phyloP scores from a whole-genome alignment of 1,139 yeast genomes.

The Blastobotrys malaysiensis region DNA sequence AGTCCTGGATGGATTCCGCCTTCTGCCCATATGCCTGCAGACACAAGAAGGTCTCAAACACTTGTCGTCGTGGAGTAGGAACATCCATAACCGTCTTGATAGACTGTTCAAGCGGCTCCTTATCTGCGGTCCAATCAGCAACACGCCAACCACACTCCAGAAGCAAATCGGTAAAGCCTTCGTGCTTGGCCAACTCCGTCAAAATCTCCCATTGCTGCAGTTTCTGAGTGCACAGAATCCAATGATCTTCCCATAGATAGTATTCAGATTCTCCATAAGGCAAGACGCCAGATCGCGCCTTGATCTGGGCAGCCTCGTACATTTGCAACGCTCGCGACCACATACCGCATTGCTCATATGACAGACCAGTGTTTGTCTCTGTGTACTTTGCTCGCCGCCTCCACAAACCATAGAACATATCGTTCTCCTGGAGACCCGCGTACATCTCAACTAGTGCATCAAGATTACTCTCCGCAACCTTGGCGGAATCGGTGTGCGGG shows the following conservation, averaged over 20 bases:
- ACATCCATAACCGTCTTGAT: constrained; percentile 97
- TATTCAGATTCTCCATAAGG: constrained; percentile 97
- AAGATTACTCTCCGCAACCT: constrained; percentile 77
- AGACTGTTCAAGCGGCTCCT: constrained; percentile 90
- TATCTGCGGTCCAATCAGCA: constrained; percentile 96
- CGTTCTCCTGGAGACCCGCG: constrained; percentile 85
- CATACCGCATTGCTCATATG: constrained; percentile 90
- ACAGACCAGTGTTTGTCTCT: constrained; percentile 87
- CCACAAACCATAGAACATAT: constrained; percentile 97
- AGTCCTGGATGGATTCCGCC: constrained; percentile 68
- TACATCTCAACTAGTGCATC: constrained; percentile 90
- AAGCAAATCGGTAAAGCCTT: constrained; percentile 89
- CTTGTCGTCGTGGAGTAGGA: constrained; percentile 94
- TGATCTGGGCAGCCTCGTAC: constrained; percentile 96
- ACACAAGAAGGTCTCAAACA: constrained; percentile 88
- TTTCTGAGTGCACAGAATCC: constrained; percentile 96
- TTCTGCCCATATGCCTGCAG: constrained; percentile 92
- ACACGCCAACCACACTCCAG: constrained; percentile 99
- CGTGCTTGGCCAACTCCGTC: constrained; percentile 95
- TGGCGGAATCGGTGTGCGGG: constrained; percentile 61
- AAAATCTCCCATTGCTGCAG: constrained; percentile 97
- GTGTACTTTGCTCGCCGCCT: constrained; percentile 89
- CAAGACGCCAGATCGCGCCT: constrained; percentile 90
- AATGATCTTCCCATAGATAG: constrained; percentile 96
- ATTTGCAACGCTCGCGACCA: constrained; percentile 94